Evolutionary conservation across 148 eudicot species (phyloP), one percentile per base, ranked within the genome.

Genomic region (Agrostemma githago): DNA sequence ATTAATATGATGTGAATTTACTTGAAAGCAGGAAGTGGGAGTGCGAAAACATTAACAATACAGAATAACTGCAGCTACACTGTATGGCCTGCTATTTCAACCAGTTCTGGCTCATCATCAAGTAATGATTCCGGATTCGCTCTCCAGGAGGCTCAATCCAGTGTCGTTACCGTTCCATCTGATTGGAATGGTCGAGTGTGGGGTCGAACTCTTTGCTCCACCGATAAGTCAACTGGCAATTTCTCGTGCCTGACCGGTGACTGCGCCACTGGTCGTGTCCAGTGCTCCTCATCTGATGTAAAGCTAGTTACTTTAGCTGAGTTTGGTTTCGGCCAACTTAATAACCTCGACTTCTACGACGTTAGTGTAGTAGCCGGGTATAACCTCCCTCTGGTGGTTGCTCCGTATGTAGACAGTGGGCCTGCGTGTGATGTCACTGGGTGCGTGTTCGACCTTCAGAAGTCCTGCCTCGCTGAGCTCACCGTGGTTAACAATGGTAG

Each of bases 231-330:
- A 62, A 68, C 86, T 34, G 89, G 89, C 0, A 79, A 79, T 34
- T 89, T 92, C 88, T 1, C 80, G 16, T 92, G 97, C 78, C 71
- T 77, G 51, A 89, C 93, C 0, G 97, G 89, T 5, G 93, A 87
- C 57, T 89, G 91, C 59, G 88, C 86, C 62, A 75, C 86, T 46
- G 90, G 92, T 0, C 77, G 74, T 21, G 0, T 85, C 0, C 88
- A 87, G 37, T 91, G 96, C 78, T 51, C 69, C 8, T 2, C 6
- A 6, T 12, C 19, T 5, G 83, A 82, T 0, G 53, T 58, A 4
- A 76, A 83, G 1, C 85, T 85, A 0, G 88, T 85, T 6, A 82
- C 91, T 3, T 68, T 61, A n/a, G 64, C 6, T 2, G 64, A 61
- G 34, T 21, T 61, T 17, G 20, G 8, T 20, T 61, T 61, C 10